A percentile compares a stretch with the other conserved stretches of the same genome.
Evolutionary conservation across 352 stramenopile genomes (phyloP).

Genomic region (Phytophthora hibernalis): DNA sequence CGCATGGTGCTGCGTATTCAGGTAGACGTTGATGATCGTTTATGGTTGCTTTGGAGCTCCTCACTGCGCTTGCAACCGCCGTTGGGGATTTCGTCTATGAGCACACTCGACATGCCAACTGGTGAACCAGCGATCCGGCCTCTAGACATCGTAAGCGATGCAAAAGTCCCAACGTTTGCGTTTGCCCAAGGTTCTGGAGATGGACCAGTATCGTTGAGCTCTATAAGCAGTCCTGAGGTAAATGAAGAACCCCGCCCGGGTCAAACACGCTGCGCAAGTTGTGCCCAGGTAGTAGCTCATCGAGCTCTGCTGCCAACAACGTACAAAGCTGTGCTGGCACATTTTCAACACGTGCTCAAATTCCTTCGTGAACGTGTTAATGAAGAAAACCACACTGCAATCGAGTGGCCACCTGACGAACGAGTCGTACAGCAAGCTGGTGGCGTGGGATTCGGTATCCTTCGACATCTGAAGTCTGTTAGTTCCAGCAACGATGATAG

Average conservation of each 20-base stretch:
- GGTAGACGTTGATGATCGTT: constrained; percentile 91
- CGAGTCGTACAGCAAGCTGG: constrained; percentile 91
- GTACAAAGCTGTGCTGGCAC: constrained; percentile 95
- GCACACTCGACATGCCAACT: constrained; percentile 1
- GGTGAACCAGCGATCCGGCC: constrained; percentile 42
- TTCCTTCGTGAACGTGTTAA: constrained; percentile 61
- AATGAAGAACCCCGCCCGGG: constrained; percentile 33
- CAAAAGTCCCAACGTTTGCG: constrained; percentile 67
- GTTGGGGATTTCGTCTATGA: not conserved
- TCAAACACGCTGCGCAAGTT: constrained; percentile 86
- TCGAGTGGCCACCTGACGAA: constrained; percentile 92
- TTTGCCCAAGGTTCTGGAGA: constrained; percentile 35
- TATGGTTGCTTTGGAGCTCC: constrained; percentile 96
- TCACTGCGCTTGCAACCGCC: constrained; percentile 83
- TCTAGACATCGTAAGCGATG: constrained; percentile 73
- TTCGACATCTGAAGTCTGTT: constrained; percentile 36
- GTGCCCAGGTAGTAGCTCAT: constrained; percentile 69
- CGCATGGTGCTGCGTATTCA: constrained; percentile 97
- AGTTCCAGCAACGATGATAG: constrained; percentile 21
- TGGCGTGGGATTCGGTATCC: constrained; percentile 93
- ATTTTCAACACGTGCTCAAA: constrained; percentile 92
- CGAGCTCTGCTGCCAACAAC: constrained; percentile 83
- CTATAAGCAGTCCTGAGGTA: constrained; percentile 6
- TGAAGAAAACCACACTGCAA: constrained; percentile 51
- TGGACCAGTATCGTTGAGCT: constrained; percentile 27